Conservation (phyloP, 805 yeast species). For the Danielozyma ontarioensis region DNA sequence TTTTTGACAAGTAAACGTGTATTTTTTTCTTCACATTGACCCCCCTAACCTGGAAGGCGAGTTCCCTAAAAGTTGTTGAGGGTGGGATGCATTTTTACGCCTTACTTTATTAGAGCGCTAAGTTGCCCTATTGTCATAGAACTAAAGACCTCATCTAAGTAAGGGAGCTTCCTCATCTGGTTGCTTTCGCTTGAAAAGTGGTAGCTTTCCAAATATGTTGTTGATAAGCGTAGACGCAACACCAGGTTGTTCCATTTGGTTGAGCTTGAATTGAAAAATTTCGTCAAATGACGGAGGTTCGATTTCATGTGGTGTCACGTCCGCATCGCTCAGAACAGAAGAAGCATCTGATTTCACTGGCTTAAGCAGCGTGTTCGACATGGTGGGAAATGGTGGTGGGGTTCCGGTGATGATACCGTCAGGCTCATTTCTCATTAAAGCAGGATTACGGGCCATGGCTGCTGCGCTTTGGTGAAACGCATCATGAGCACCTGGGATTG, state of each 20-base stretch:
- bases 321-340: conserved; percentile 4
- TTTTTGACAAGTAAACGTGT: too few relatives aligned
- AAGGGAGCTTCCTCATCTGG: too few relatives aligned
- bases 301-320: conserved; percentile 24
- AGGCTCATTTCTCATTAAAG: conserved; percentile 24
- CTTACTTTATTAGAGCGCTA: too few relatives aligned
- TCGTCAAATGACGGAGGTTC: conserved; percentile 30
- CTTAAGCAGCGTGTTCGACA: conserved; percentile 8
- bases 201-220: too few relatives aligned
- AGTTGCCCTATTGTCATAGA: too few relatives aligned
- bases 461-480: conserved; percentile 31
- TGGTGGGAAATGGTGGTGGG: conserved; percentile 15
- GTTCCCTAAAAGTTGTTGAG: too few relatives aligned
- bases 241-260: conserved; percentile 13
- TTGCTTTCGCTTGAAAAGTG: too few relatives aligned
- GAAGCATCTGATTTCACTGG: conserved; percentile 20
- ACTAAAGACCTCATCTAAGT: too few relatives aligned
- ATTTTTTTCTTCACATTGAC: too few relatives aligned
- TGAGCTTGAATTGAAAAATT: conserved; percentile 19
- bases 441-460: conserved; percentile 39
- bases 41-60: too few relatives aligned
- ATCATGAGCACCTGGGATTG: conserved; percentile 8
- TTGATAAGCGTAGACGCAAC: too few relatives aligned
- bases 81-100: too few relatives aligned
- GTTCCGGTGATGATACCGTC: conserved; percentile 28